These are phyloP conservation scores for Phytophthora sojae DNA, from an alignment of 352 stramenopile genomes.

Conservation along the genomic window DNA sequence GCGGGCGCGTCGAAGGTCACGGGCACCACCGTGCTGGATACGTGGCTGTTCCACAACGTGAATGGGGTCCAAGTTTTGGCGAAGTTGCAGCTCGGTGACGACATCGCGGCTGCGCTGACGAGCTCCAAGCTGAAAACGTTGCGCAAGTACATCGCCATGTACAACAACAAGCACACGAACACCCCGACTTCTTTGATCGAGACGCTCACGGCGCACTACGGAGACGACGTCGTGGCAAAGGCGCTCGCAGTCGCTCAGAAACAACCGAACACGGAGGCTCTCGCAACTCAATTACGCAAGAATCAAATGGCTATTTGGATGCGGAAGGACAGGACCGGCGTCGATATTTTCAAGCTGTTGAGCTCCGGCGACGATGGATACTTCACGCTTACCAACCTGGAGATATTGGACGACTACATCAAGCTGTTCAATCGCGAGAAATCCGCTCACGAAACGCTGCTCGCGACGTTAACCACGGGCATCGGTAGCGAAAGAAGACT, in stretches of 20 bases:
- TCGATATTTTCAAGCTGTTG: slow-evolving; percentile 1
- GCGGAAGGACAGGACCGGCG: neutral
- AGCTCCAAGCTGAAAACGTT: neutral
- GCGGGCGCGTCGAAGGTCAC: neutral
- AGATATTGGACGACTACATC: neutral
- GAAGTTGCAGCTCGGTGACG: neutral
- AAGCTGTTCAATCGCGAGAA: neutral
- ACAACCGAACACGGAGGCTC: too few relatives aligned
- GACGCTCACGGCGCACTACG: neutral
- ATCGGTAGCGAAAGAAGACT: neutral
- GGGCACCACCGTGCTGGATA: neutral
- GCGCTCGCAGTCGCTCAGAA: neutral
- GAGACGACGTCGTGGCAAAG: neutral
- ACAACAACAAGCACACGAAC: neutral
- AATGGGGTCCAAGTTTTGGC: neutral
- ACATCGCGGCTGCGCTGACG: neutral
- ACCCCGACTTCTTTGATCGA: neutral
- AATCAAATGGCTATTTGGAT: neutral
- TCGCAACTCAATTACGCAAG: neutral
- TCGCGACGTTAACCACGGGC: neutral
- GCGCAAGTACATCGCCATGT: neutral
- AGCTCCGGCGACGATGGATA: neutral
- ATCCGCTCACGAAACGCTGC: neutral
- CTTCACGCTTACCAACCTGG: neutral
- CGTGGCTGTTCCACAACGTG: neutral